Base-by-base conservation (phyloP, 225 moss, liverwort and hornwort species). In the Bryoerythrophyllum caledonicum region DNA sequence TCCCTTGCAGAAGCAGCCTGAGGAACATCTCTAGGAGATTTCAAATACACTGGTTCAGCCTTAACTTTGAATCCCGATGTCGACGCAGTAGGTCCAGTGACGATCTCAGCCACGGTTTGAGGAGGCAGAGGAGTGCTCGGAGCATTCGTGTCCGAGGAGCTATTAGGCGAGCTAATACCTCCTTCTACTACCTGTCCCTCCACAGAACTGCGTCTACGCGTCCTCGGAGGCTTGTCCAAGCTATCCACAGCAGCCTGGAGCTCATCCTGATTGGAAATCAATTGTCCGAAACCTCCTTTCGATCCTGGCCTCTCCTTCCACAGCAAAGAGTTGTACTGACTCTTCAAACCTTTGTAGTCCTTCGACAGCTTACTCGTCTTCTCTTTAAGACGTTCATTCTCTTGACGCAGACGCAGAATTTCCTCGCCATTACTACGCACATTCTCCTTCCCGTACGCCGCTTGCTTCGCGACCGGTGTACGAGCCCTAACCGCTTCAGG, bases 281-380 rank as follows among this genome's bases (percentile, higher is more conserved):
- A 6, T 3, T 67, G 76, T 73, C 65, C 81, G 60, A 10, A 73
- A 65, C 73, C 77, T 57, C 37, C 78, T 75, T 73, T 83, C 61
- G 37, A 53, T 67, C 74, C 76, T 24, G 62, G 67, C 61, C 65
- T 57, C 17, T 37, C 26, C 41, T 57, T 71, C 43, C 15, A 57
- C 26, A 57, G 68, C 71, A 84, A 24, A 78, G 34, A 53, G n/a
- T 82, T 53, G 68, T 88, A 85, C 65, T 90, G 85, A 78, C 67
- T 79, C 79, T 60, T 77, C 63, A 76, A 80, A 3, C 82, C 69
- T 51, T 60, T 80, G 52, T 78, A 67, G 0, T 84, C 83, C 74
- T 59, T 87, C 76, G 67, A 6, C 16, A 79, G 32, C 8, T 34
- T 77, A 11, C 63, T 63, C 25, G 76, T 23, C 62, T 67, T 82